A percentile compares a stretch with the other conserved stretches of the same genome.
Evolutionary conservation across 2,329 filamentous ascomycete genomes (phyloP).

Genomic region (Fusarium vanettenii): DNA sequence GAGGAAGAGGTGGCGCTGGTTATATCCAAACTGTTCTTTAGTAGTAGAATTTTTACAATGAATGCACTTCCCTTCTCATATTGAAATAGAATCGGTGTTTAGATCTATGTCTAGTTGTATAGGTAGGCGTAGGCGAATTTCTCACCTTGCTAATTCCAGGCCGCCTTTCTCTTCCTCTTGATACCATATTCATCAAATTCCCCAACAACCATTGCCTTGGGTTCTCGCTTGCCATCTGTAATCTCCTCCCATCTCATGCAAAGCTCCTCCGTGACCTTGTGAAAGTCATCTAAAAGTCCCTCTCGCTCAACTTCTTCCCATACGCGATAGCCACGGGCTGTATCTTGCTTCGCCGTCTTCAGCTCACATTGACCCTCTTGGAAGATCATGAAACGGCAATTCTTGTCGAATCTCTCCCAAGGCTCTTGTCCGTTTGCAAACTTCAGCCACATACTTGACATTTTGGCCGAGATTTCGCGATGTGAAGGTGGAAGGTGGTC

Average conservation of each 20-base stretch:
- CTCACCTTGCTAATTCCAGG: neutral
- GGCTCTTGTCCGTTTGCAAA: slow-evolving; percentile 5
- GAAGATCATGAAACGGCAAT: neutral
- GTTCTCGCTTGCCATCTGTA: neutral
- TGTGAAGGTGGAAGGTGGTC: slow-evolving; percentile 2
- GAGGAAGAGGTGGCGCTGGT: too few relatives aligned
- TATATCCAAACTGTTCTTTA: too few relatives aligned
- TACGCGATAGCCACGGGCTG: neutral
- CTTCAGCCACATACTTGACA: neutral
- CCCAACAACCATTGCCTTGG: neutral
- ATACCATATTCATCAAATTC: neutral
- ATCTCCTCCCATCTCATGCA: slow-evolving; percentile 6
- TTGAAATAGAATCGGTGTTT: too few relatives aligned
- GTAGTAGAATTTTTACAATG: too few relatives aligned
- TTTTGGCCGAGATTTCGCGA: neutral
- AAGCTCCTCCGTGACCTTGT: neutral
- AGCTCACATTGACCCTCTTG: slow-evolving; percentile 8
- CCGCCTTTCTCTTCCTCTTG: neutral
- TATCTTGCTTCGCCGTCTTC: slow-evolving; percentile 22
- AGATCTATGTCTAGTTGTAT: neutral
- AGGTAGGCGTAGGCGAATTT: neutral
- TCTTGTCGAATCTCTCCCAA: slow-evolving; percentile 3
- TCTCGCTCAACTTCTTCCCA: neutral
- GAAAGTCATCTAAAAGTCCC: neutral
- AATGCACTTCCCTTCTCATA: too few relatives aligned